phyloP scores from a whole-genome alignment of 2,329 filamentous ascomycete genomes.

The Neonectria hederae region DNA sequence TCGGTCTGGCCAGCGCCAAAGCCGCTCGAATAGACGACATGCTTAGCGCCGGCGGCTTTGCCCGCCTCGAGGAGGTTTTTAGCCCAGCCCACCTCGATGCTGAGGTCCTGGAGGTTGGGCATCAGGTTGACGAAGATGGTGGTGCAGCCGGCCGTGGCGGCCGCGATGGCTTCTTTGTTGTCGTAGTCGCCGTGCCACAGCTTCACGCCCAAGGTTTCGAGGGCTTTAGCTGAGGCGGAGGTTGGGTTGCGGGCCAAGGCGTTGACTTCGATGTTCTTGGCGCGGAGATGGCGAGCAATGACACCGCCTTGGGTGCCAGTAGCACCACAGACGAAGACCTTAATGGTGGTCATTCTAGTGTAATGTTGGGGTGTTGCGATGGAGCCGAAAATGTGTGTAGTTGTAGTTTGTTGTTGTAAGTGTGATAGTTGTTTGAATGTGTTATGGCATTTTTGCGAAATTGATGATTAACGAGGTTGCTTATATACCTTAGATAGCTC shows the following conservation, averaged over 20 bases:
- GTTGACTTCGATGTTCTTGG: slow-evolving; percentile 45
- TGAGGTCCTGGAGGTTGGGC: slow-evolving; percentile 45
- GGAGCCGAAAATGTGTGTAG: neutral
- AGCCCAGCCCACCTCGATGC: slow-evolving; percentile 44
- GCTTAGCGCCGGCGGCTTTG: slow-evolving; percentile 48
- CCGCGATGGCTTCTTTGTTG: slow-evolving; percentile 42
- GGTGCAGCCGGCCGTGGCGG: slow-evolving; percentile 43
- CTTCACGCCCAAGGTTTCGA: slow-evolving; percentile 46
- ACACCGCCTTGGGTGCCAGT: slow-evolving; percentile 53
- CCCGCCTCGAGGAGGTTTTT: slow-evolving; percentile 49
- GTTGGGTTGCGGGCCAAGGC: slow-evolving; percentile 46
- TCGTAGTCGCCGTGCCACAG: slow-evolving; percentile 48
- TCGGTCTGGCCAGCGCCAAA: slow-evolving; percentile 45
- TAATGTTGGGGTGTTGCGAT: neutral
- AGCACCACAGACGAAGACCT: slow-evolving; percentile 51
- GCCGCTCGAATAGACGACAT: slow-evolving; percentile 50
- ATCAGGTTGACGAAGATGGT: slow-evolving; percentile 48
- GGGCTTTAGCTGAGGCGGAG: slow-evolving; percentile 42
- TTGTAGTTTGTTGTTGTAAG: neutral
- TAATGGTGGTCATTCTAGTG: slow-evolving; percentile 43
- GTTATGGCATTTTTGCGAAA: neutral
- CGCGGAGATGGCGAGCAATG: slow-evolving; percentile 47
- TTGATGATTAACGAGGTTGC: neutral
- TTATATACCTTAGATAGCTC: neutral
- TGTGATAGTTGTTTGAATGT: neutral